Conservation (phyloP, 1,284 basidiomycete genomes). For the Fistulinella cinereoalba region DNA sequence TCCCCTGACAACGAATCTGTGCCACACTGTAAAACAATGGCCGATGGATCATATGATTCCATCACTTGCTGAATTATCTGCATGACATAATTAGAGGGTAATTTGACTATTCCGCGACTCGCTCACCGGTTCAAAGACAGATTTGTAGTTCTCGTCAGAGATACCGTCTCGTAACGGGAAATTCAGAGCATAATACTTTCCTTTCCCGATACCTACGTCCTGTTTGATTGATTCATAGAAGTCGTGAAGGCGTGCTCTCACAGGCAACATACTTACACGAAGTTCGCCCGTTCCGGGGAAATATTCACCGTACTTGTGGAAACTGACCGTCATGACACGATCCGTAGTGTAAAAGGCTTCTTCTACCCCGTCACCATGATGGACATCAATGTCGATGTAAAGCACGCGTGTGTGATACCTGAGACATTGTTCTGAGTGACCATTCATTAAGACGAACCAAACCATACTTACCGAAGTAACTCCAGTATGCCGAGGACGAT, state of each 20-base stretch:
- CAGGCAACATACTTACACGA: conserved; percentile 51
- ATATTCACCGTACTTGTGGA: conserved; percentile 99
- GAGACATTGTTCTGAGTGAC: neutral
- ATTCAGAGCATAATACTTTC: conserved; percentile 92
- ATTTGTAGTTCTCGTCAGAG: conserved; percentile 93
- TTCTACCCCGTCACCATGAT: conserved; percentile 99
- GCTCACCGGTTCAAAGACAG: conserved; percentile 91
- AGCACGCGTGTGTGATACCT: conserved; percentile 94
- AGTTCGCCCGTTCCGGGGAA: conserved; percentile 99
- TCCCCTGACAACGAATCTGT: conserved; percentile 98
- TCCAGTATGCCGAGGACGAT: conserved; percentile 98
- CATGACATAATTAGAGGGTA: conserved; percentile 1
- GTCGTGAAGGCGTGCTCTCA: neutral
- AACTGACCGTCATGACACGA: conserved; percentile 96
- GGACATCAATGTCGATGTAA: conserved; percentile 98
- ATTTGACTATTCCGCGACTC: neutral
- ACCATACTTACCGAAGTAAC: conserved; percentile 66
- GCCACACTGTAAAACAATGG: conserved; percentile 96
- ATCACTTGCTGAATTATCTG: conserved; percentile 94
- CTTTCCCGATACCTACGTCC: conserved; percentile 92
- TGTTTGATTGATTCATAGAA: conserved; percentile 29
- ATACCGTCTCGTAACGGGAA: conserved; percentile 96
- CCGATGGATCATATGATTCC: conserved; percentile 93
- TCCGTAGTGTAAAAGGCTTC: conserved; percentile 99
- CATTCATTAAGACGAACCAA: neutral